These are phyloP conservation scores for Trypanosoma rangeli DNA, from an alignment of 208 protist genomes.

Conservation along the genomic window DNA sequence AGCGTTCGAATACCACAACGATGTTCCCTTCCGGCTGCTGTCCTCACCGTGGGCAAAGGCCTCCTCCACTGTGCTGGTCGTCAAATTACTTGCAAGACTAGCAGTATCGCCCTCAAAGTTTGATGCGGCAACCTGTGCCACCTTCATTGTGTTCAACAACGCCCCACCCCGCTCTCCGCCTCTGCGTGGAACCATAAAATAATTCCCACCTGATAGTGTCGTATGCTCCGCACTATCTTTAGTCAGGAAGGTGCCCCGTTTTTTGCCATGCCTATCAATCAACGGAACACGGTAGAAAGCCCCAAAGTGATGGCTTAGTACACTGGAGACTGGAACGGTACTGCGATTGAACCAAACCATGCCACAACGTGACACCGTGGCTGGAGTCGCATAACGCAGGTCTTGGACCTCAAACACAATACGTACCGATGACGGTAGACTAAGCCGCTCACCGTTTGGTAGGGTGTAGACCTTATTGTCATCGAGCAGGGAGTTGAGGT, in stretches of 20 bases:
- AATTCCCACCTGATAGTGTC: conserved; percentile 10
- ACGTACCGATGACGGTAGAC: conserved; percentile 95
- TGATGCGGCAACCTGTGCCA: neutral
- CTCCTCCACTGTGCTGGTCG: neutral
- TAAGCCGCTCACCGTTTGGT: conserved; percentile 99
- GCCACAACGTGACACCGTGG: conserved; percentile 98
- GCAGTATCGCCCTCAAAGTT: neutral
- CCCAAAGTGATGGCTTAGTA: conserved; percentile 35
- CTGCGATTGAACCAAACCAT: conserved; percentile 99
- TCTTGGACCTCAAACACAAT: conserved; percentile 99
- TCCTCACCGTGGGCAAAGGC: neutral
- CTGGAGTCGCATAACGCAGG: conserved; percentile 96
- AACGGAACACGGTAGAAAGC: conserved; percentile 20
- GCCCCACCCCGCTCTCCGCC: neutral
- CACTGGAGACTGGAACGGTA: conserved; percentile 88
- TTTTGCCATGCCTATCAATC: conserved; percentile 21
- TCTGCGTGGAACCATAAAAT: conserved; percentile 12
- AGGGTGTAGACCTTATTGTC: conserved; percentile 99
- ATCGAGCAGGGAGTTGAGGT: conserved; percentile 99
- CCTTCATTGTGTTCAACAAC: neutral
- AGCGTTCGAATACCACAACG: neutral
- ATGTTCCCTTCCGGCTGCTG: neutral
- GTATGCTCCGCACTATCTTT: conserved; percentile 1
- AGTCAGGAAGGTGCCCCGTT: neutral
- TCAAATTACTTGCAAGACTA: neutral